Evolutionary conservation across 1,284 basidiomycete genomes (phyloP).

Genomic region (Papiliotrema terrestris): DNA sequence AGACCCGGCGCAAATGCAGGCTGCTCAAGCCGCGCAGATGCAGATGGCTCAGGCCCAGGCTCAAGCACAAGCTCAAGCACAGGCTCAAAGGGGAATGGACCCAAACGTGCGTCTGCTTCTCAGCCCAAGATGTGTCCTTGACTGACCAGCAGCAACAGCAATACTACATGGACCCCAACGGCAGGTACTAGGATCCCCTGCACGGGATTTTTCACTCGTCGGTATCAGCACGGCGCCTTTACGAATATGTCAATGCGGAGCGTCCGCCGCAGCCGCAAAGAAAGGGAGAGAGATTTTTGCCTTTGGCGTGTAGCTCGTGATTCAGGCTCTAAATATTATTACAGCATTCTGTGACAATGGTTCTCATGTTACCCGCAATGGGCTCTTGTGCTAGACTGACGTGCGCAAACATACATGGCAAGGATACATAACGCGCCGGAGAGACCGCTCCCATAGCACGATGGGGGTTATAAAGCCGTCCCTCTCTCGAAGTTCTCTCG

Average conservation of each 20-base stretch:
- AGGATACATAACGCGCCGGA: not conserved
- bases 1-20: conserved; percentile 41
- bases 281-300: too few species aligned
- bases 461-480: conserved; percentile 64
- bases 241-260: too few species aligned
- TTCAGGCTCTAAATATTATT: too few species aligned
- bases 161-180: conserved; percentile 11
- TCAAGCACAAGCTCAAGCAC: conserved; percentile 30
- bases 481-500: conserved; percentile 93
- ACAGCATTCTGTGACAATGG: too few species aligned
- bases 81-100: conserved; percentile 27
- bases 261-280: too few species aligned
- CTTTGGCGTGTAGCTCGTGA: too few species aligned
- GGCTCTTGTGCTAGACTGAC: not conserved
- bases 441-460: not conserved
- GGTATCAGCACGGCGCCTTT: not conserved
- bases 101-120: conserved; percentile 19
- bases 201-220: not conserved
- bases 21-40: conserved; percentile 44
- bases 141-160: not conserved
- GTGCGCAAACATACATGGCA: not conserved
- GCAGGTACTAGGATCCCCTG: conserved; percentile 1
- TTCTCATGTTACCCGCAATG: not conserved
- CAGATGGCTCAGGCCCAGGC: conserved; percentile 40
- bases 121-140: not conserved